phyloP scores from a whole-genome alignment of 2,329 filamentous ascomycete genomes.

The Xylaria sp. region DNA sequence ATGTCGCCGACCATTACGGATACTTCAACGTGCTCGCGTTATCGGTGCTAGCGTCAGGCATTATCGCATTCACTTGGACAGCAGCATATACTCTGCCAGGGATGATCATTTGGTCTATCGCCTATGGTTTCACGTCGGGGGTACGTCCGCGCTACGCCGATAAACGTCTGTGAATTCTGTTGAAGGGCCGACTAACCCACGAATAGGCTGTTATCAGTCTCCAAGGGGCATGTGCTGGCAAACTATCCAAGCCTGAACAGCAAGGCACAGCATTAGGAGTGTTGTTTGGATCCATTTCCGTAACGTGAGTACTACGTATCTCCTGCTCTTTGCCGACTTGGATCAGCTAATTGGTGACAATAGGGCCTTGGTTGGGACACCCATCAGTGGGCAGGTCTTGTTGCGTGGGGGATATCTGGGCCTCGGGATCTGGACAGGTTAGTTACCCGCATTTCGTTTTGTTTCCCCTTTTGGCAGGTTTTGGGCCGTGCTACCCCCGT shows the following conservation, averaged over 20 bases:
- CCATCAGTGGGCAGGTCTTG: conserved; percentile 49
- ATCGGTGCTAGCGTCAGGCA: conserved; percentile 40
- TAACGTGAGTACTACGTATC: conserved; percentile 45
- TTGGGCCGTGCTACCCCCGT: too few relatives aligned
- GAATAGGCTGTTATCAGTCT: conserved; percentile 52
- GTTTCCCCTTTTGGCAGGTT: too few relatives aligned
- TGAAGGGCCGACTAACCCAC: not conserved
- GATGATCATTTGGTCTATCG: conserved; percentile 50
- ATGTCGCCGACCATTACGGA: conserved; percentile 41
- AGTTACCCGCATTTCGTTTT: too few relatives aligned
- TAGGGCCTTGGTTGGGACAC: conserved; percentile 48
- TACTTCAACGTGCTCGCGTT: conserved; percentile 39
- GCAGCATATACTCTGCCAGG: conserved; percentile 49
- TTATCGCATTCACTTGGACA: conserved; percentile 53
- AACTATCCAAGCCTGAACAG: conserved; percentile 46
- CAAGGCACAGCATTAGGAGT: conserved; percentile 51
- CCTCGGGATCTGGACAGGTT: conserved; percentile 48
- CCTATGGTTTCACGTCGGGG: conserved; percentile 54
- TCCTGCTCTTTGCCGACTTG: not conserved
- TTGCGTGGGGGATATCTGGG: conserved; percentile 47
- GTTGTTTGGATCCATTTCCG: conserved; percentile 47
- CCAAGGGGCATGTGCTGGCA: conserved; percentile 52
- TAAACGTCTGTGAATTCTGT: not conserved
- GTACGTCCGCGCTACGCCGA: conserved; percentile 36
- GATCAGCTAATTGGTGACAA: not conserved